Evolutionary conservation across 2,329 filamentous ascomycete genomes (phyloP).

Genomic region (Keithomyces neogunnii): DNA sequence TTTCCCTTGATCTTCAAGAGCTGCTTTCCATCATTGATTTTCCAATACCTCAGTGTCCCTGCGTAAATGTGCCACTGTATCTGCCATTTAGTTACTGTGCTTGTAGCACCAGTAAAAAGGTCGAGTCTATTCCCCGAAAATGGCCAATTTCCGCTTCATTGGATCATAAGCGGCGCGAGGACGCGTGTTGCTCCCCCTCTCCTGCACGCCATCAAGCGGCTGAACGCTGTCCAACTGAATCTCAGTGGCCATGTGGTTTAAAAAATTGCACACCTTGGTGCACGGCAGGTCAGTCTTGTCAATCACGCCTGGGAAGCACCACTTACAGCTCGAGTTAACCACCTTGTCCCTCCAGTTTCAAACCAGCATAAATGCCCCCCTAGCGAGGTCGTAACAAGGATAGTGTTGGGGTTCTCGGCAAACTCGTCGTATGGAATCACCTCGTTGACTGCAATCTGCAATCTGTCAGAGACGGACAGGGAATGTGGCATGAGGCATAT

Average conservation of each 20-base stretch:
- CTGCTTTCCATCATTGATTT: slow-evolving; percentile 24
- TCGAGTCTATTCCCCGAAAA: too few relatives aligned
- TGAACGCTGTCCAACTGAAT: slow-evolving; percentile 54
- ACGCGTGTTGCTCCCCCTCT: too few relatives aligned
- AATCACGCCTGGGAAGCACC: not conserved
- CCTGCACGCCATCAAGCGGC: slow-evolving; percentile 9
- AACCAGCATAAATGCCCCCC: slow-evolving; percentile 95
- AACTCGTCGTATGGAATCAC: slow-evolving; percentile 80
- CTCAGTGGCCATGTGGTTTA: slow-evolving; percentile 45
- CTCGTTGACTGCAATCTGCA: slow-evolving; percentile 65
- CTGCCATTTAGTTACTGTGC: too few relatives aligned
- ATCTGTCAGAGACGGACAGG: too few relatives aligned
- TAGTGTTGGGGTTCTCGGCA: slow-evolving; percentile 71
- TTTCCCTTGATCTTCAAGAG: slow-evolving; percentile 20
- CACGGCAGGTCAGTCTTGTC: slow-evolving; percentile 1
- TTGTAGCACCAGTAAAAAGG: too few relatives aligned
- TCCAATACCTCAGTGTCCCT: slow-evolving; percentile 8
- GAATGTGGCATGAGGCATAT: slow-evolving; percentile 21
- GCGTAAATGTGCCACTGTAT: too few relatives aligned
- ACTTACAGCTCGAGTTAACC: slow-evolving; percentile 76
- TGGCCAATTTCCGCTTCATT: too few relatives aligned
- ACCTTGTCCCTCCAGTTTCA: slow-evolving; percentile 70
- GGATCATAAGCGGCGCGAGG: too few relatives aligned
- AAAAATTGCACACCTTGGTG: slow-evolving; percentile 41
- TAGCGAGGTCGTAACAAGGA: slow-evolving; percentile 76